Evolutionary conservation across 2,329 filamentous ascomycete species (phyloP).

Genomic region (Daldinia sp.): DNA sequence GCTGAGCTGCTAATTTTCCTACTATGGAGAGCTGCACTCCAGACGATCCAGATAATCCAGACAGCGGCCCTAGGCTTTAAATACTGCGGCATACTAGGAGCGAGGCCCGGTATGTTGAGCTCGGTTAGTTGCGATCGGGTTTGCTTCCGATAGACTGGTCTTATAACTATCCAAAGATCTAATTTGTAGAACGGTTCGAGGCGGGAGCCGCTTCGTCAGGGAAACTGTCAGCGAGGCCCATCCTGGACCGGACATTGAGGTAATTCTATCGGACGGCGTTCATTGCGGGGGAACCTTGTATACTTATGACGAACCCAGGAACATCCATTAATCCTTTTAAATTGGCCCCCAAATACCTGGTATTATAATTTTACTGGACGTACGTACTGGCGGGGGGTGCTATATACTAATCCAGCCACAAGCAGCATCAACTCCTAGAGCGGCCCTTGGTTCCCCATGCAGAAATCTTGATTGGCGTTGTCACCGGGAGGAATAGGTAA

Average conservation of each 20-base stretch:
- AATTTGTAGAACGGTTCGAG: slow-evolving; percentile 22
- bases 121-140: slow-evolving; percentile 20
- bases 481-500: slow-evolving; percentile 29
- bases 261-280: slow-evolving; percentile 30
- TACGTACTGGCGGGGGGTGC: slow-evolving; percentile 19
- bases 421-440: slow-evolving; percentile 25
- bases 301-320: slow-evolving; percentile 28
- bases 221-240: slow-evolving; percentile 34
- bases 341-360: slow-evolving; percentile 29
- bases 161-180: slow-evolving; percentile 13
- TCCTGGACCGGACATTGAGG: slow-evolving; percentile 31
- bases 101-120: slow-evolving; percentile 13
- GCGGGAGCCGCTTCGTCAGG: slow-evolving; percentile 20
- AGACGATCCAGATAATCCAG: slow-evolving; percentile 1
- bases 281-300: slow-evolving; percentile 32
- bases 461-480: slow-evolving; percentile 31
- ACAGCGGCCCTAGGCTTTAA: slow-evolving; percentile 25
- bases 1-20: slow-evolving; percentile 24
- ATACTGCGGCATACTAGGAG: slow-evolving; percentile 26
- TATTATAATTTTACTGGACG: slow-evolving; percentile 27
- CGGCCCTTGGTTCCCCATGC: slow-evolving; percentile 25
- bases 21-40: slow-evolving; percentile 25
- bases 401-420: slow-evolving; percentile 23
- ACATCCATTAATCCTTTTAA: slow-evolving; percentile 32
- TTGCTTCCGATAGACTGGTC: slow-evolving; percentile 23